Evolutionary conservation across 495 filamentous ascomycete genomes (phyloP).

Genomic region (Penicillium cosmopolitanum): DNA sequence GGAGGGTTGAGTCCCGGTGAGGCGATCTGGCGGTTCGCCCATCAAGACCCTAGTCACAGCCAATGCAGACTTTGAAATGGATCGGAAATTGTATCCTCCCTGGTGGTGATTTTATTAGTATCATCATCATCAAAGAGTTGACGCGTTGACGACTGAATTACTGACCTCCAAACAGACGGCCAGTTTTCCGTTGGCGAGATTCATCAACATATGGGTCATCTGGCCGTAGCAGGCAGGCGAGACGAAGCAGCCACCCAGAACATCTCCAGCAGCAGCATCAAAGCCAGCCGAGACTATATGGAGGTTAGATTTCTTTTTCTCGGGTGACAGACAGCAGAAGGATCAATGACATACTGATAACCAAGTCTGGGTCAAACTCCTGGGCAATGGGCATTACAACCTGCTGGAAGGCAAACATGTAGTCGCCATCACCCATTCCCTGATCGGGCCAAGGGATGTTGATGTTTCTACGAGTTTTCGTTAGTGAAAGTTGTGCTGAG

Average conservation of each 20-base stretch:
- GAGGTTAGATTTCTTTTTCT: slow-evolving; percentile 16
- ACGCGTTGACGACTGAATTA: no score
- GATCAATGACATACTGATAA: slow-evolving; percentile 63
- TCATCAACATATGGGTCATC: slow-evolving; percentile 99
- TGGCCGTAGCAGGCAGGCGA: slow-evolving; percentile 91
- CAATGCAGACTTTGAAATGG: slow-evolving; percentile 88
- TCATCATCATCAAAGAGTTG: neutral
- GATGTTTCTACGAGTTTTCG: slow-evolving; percentile 66
- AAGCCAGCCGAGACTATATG: slow-evolving; percentile 86
- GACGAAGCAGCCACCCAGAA: slow-evolving; percentile 89
- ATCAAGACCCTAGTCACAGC: slow-evolving; percentile 91
- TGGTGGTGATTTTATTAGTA: slow-evolving; percentile 26
- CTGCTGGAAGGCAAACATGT: slow-evolving; percentile 92
- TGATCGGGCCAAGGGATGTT: slow-evolving; percentile 94
- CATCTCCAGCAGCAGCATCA: slow-evolving; percentile 91
- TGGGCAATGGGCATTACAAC: slow-evolving; percentile 96
- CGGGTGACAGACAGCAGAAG: neutral
- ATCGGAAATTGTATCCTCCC: slow-evolving; percentile 92
- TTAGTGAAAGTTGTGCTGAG: neutral
- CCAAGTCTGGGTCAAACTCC: slow-evolving; percentile 92
- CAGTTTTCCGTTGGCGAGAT: slow-evolving; percentile 81
- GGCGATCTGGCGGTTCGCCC: slow-evolving; percentile 85
- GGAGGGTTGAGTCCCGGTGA: slow-evolving; percentile 54
- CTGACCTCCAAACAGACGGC: no score
- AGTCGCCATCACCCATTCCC: slow-evolving; percentile 96